A percentile compares a stretch with the other conserved stretches of the same genome.
phyloP scores from a whole-genome alignment of 225 moss, liverwort and hornwort species.

The Straminergon stramineum region DNA sequence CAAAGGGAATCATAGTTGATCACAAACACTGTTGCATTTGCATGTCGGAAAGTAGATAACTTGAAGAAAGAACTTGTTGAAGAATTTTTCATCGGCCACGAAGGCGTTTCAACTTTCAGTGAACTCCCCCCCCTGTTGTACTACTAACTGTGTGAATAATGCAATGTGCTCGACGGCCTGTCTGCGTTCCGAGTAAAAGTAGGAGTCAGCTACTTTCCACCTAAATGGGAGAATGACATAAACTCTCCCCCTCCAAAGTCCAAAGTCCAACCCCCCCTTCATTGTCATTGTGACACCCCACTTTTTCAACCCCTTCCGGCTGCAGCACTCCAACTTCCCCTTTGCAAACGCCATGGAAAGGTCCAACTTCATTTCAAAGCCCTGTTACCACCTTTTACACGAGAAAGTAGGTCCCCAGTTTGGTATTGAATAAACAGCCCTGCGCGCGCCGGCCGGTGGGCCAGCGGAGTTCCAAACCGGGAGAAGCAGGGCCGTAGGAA shows the following conservation, averaged over 20 bases:
- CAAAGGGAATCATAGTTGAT: not conserved
- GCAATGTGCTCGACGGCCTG: not conserved
- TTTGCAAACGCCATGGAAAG: not conserved
- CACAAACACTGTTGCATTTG: accelerated
- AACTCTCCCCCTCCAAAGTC: not conserved
- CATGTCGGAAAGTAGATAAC: not conserved
- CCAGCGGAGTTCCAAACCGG: not conserved
- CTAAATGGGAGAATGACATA: not conserved
- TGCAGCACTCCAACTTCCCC: not conserved
- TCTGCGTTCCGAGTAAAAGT: not conserved
- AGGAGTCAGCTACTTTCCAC: not conserved
- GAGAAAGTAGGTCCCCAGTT: not conserved
- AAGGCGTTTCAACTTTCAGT: not conserved
- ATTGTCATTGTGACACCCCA: not conserved
- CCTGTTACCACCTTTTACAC: not conserved
- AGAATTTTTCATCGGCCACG: not conserved
- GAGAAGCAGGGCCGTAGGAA: not conserved
- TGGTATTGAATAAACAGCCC: not conserved
- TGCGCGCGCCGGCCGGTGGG: not conserved
- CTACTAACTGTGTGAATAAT: not conserved
- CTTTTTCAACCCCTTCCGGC: not conserved
- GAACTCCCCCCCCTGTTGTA: too few species aligned
- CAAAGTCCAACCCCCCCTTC: too few species aligned
- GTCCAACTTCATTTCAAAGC: not conserved
- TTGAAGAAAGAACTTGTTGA: too few species aligned